A percentile compares a stretch with the other conserved stretches of the same genome.
phyloP scores from a whole-genome alignment of 768 basidiomycete genomes.

The Boletus pseudo-olivaceus region DNA sequence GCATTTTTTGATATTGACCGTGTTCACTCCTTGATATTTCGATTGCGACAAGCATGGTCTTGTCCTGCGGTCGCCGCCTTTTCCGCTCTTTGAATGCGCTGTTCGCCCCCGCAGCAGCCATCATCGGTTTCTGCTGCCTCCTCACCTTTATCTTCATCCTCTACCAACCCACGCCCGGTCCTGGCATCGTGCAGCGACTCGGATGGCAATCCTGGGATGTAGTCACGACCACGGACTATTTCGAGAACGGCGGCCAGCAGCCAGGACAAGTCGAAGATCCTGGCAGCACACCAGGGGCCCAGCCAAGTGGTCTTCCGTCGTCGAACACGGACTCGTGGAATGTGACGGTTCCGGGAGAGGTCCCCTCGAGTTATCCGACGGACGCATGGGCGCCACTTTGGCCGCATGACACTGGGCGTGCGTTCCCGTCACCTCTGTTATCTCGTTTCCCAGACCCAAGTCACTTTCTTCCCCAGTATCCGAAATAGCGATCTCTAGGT shows the following conservation, averaged over 20 bases:
- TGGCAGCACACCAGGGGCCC: constrained; percentile 1
- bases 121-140: constrained; percentile 65
- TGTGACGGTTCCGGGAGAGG: constrained; percentile 18
- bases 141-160: constrained; percentile 78
- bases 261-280: not conserved
- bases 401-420: constrained; percentile 29
- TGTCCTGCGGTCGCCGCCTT: constrained; percentile 39
- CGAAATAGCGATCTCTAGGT: constrained; percentile 70
- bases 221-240: constrained; percentile 36
- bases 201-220: constrained; percentile 91
- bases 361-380: constrained; percentile 73
- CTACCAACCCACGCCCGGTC: constrained; percentile 73
- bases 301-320: not conserved
- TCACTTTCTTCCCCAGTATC: constrained; percentile 51
- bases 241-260: not conserved
- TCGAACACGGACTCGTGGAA: constrained; percentile 18
- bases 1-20: not conserved
- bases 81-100: constrained; percentile 52
- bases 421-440: constrained; percentile 1
- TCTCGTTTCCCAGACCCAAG: not conserved
- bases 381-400: constrained; percentile 42
- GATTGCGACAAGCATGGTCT: constrained; percentile 34
- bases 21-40: not conserved
- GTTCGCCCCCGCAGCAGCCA: constrained; percentile 55
- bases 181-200: constrained; percentile 64